Conservation (phyloP, 2,329 filamentous ascomycete species). For the Fusarium virguliforme region DNA sequence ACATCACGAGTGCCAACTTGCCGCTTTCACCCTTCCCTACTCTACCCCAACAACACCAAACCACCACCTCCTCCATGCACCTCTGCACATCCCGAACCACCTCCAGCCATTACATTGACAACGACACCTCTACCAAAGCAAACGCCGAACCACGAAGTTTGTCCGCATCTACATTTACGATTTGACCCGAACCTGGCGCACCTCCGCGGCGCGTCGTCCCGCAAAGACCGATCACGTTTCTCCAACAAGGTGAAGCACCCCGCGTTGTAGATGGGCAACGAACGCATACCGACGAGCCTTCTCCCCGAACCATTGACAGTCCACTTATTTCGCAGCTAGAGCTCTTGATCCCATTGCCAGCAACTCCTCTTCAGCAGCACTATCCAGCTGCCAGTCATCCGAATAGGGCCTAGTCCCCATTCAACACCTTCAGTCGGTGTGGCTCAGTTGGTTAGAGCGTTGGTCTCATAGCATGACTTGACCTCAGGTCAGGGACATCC, state of each 20-base stretch:
- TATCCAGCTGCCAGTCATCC: conserved; percentile 19
- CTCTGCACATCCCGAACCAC: conserved; percentile 27
- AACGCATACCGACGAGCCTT: neutral
- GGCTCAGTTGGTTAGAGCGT: too few species aligned
- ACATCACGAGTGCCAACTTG: neutral
- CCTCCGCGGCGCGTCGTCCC: conserved; percentile 30
- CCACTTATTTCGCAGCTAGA: neutral
- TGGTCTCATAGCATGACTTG: too few species aligned
- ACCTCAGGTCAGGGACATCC: too few species aligned
- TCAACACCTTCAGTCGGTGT: conserved; percentile 37
- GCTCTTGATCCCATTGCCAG: neutral
- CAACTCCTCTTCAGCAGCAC: conserved; percentile 9
- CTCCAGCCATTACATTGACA: conserved; percentile 12
- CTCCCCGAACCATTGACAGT: neutral
- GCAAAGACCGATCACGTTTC: conserved; percentile 45
- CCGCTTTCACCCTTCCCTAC: neutral
- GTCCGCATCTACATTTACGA: conserved; percentile 35
- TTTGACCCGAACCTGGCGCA: conserved; percentile 28
- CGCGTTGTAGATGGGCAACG: conserved; percentile 15
- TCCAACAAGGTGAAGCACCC: conserved; percentile 21
- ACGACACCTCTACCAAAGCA: conserved; percentile 8
- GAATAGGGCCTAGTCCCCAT: conserved; percentile 28
- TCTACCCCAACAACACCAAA: conserved; percentile 9
- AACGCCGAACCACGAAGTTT: conserved; percentile 42
- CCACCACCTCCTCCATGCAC: neutral